Base-by-base conservation (phyloP, 495 filamentous ascomycete genomes). In the Penicillium flavigenum region DNA sequence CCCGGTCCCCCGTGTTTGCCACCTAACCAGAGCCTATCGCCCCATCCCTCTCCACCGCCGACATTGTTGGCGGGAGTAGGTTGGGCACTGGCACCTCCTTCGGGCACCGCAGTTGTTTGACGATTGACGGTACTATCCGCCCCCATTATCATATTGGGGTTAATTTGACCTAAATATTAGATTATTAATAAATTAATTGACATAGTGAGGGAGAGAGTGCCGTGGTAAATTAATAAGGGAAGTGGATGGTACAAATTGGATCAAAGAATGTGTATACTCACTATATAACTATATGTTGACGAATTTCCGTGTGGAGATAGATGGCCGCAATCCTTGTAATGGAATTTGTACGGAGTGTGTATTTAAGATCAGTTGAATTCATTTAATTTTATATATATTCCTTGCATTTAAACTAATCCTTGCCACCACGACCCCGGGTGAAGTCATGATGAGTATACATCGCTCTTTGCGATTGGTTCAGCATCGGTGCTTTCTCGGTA, bases 11-110 rank as follows among this genome's bases (percentile, higher is more conserved):
- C 38, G 4, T 58, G 44, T 4, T 17, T 24, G 7, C 68, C 70
- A 31, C 67, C 64, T 47, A 65, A 64, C 20, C 32, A 66, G 7
- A 56, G 46, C 20, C 41, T 45, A 43, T 68, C 66, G 3, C 69
- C 70, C 61, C 58, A 59, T 17, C 60, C 57, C 12, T 38, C 14
- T 17, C 60, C 64, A 11, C 58, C 65, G 31, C 61, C 60, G 50
- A 50, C 54, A 46, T 72, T 69, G 61, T 75, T 75, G 19, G 73
- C 73, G 12, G 72, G 67, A 0, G 72, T 73, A 9, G 72, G 71
- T 5, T 51, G 11, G 17, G 64, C 49, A 44, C 71, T 60, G 42
- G 66, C 54, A 32, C 72, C 72, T 48, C 72, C 71, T 1, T 60
- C 45, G 44, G 27, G 27, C 4, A 65, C 63, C 29, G 66, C 47